phyloP scores from a whole-genome alignment of 2,329 filamentous ascomycete species.

The Sporothrix pallida region DNA sequence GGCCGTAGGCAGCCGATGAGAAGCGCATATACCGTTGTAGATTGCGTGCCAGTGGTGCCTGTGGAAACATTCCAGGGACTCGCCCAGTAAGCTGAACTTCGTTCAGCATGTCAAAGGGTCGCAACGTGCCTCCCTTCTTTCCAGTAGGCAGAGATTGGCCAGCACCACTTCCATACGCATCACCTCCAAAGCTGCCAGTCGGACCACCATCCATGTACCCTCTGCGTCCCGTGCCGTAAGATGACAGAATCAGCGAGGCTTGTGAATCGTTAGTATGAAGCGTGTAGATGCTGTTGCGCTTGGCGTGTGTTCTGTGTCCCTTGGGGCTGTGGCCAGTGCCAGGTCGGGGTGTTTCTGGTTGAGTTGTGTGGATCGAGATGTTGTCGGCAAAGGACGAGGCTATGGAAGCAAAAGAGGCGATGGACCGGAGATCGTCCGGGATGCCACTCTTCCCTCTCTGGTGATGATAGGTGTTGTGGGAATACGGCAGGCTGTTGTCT shows the following conservation, averaged over 20 bases:
- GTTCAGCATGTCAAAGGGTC: conserved; percentile 50
- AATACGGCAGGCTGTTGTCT: neutral
- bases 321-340: conserved; percentile 38
- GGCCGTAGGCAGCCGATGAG: conserved; percentile 70
- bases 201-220: conserved; percentile 43
- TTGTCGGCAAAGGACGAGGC: conserved; percentile 62
- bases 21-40: conserved; percentile 70
- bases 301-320: conserved; percentile 45
- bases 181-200: neutral
- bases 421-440: conserved; percentile 52
- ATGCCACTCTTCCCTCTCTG: conserved; percentile 29
- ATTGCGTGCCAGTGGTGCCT: conserved; percentile 64
- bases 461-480: conserved; percentile 22
- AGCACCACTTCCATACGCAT: neutral
- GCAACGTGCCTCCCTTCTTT: neutral
- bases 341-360: conserved; percentile 20
- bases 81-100: conserved; percentile 58
- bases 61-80: conserved; percentile 64
- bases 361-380: conserved; percentile 56
- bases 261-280: conserved; percentile 62
- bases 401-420: conserved; percentile 56
- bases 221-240: conserved; percentile 47
- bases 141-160: neutral
- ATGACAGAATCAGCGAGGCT: conserved; percentile 58
- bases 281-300: conserved; percentile 65